Conservation (phyloP, 495 filamentous ascomycete species). For the Physcia stellaris region DNA sequence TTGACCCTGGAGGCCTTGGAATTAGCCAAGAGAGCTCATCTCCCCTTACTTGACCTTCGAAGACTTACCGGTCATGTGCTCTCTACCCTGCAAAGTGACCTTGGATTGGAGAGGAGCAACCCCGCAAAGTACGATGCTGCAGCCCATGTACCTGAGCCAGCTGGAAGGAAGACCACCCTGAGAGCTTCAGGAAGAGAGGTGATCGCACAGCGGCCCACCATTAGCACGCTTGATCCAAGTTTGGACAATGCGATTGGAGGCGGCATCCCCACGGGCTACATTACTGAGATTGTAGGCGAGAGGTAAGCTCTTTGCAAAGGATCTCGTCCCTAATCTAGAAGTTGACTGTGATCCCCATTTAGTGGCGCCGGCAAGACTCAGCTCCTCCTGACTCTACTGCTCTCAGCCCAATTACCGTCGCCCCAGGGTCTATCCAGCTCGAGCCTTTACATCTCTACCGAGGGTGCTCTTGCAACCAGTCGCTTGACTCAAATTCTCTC, state of each 20-base stretch:
- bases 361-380: conserved; percentile 94
- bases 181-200: conserved; percentile 9
- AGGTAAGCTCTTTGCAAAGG: conserved; percentile 33
- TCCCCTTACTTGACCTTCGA: conserved; percentile 66
- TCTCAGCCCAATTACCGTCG: conserved; percentile 65
- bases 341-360: too few species aligned
- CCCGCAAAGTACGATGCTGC: conserved; percentile 1
- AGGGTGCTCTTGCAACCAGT: conserved; percentile 64
- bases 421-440: conserved; percentile 54
- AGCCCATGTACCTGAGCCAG: neutral
- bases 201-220: conserved; percentile 34
- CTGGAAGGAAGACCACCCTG: conserved; percentile 1
- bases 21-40: conserved; percentile 72
- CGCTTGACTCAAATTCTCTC: conserved; percentile 66
- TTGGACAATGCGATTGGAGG: conserved; percentile 69
- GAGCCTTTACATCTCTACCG: conserved; percentile 91
- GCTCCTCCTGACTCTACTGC: conserved; percentile 71
- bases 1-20: conserved; percentile 72
- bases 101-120: too few species aligned
- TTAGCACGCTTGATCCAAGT: conserved; percentile 66
- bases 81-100: conserved; percentile 47
- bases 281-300: conserved; percentile 88
- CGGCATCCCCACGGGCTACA: conserved; percentile 68
- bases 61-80: conserved; percentile 52
- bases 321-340: too few species aligned